Conservation (phyloP, 768 basidiomycete species). For the Amanita muscaria region DNA sequence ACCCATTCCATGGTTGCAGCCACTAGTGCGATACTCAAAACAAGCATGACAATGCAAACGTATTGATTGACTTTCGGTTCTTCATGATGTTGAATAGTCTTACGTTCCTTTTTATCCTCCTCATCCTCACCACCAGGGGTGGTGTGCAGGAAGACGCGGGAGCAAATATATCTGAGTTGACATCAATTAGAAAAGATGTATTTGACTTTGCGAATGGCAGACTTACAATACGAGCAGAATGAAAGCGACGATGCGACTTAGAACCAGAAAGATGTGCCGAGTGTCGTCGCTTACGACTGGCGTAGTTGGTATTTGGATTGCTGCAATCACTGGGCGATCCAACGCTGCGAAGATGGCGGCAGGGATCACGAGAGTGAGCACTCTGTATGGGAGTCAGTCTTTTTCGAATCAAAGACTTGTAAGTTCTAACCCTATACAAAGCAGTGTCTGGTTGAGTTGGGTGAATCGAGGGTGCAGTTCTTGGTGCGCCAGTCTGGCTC, state of each 20-base stretch:
- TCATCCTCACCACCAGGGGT: slow-evolving; percentile 47
- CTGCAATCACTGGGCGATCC: slow-evolving; percentile 22
- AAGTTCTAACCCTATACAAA: slow-evolving; percentile 52
- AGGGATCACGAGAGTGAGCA: slow-evolving; percentile 54
- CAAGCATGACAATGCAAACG: slow-evolving; percentile 46
- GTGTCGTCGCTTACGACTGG: slow-evolving; percentile 33
- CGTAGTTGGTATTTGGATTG: slow-evolving; percentile 6
- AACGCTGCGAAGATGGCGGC: slow-evolving; percentile 61
- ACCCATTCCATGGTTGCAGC: slow-evolving; percentile 68
- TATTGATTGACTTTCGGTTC: slow-evolving; percentile 58
- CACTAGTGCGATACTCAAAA: slow-evolving; percentile 49
- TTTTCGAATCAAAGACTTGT: neutral
- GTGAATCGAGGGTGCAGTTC: slow-evolving; percentile 57
- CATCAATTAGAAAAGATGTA: neutral
- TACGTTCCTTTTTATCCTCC: slow-evolving; percentile 34
- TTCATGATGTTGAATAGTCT: slow-evolving; percentile 33
- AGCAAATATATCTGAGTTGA: slow-evolving; percentile 46
- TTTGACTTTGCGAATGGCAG: neutral
- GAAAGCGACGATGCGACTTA: slow-evolving; percentile 60
- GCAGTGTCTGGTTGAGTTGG: slow-evolving; percentile 59
- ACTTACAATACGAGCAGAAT: slow-evolving; percentile 53
- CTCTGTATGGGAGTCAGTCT: slow-evolving; percentile 27
- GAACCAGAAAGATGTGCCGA: slow-evolving; percentile 40
- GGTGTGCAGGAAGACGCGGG: slow-evolving; percentile 62
- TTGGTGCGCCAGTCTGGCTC: slow-evolving; percentile 58